Percentiles rank a stretch among this genome's conserved stretches.
These are phyloP conservation scores for Cystobasidium slooffiae DNA, from an alignment of 1,284 basidiomycete species.

Conservation along the genomic window DNA sequence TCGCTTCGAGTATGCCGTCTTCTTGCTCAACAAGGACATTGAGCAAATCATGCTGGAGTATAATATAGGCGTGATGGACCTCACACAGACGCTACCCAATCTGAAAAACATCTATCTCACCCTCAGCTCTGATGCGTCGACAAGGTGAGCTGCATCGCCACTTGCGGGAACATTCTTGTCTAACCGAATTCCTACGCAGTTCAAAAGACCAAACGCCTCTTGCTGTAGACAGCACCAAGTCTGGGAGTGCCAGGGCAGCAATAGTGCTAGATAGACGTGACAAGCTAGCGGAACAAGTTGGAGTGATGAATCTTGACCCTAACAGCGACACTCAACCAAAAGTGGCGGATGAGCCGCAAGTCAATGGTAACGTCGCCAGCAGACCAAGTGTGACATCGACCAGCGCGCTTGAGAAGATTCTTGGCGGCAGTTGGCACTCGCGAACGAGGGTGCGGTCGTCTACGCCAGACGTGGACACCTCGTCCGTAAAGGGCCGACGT, in stretches of 20 bases:
- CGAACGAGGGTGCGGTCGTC: not conserved
- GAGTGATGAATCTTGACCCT: not conserved
- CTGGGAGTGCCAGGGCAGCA: too few species aligned
- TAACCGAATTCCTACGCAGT: not conserved
- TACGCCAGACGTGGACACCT: not conserved
- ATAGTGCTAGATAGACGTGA: too few species aligned
- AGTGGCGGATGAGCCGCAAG: not conserved
- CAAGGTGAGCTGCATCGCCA: conserved; percentile 6
- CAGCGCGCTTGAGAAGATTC: conserved; percentile 21
- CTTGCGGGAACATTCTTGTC: not conserved
- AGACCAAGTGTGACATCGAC: not conserved
- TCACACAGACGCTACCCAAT: conserved; percentile 95
- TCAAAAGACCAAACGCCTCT: not conserved
- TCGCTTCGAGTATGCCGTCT: conserved; percentile 96
- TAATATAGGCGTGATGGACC: conserved; percentile 82
- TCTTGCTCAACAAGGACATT: conserved; percentile 94
- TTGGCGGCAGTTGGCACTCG: not conserved
- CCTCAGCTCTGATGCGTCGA: conserved; percentile 34
- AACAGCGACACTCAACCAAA: too few species aligned
- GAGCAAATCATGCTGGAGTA: conserved; percentile 89
- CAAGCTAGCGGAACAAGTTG: too few species aligned
- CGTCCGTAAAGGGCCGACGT: conserved; percentile 2
- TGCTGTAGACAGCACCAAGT: too few species aligned
- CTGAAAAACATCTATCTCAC: conserved; percentile 52
- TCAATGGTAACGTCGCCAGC: not conserved